These are phyloP conservation scores for Coniochaeta sp. DNA, from an alignment of 2,329 filamentous ascomycete species.

Conservation along the genomic window DNA sequence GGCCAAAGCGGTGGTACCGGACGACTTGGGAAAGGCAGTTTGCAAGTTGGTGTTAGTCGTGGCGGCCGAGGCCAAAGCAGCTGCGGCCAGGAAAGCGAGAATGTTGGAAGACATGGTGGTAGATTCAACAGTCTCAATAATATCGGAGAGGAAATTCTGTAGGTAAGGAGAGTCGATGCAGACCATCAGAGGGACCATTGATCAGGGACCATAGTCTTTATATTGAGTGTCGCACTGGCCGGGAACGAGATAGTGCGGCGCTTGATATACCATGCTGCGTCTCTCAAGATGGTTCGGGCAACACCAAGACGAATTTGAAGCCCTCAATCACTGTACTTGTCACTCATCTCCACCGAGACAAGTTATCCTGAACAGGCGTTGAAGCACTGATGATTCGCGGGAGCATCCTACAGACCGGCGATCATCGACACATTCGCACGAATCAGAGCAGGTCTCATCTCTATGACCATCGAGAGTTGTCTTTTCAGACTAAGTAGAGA, in stretches of 20 bases:
- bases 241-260: too few relatives aligned
- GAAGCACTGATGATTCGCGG: background rate
- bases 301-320: background rate
- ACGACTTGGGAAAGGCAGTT: slow-evolving; percentile 26
- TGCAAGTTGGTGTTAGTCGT: slow-evolving; percentile 18
- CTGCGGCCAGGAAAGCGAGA: slow-evolving; percentile 8
- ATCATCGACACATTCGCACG: background rate
- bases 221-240: too few relatives aligned
- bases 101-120: slow-evolving; percentile 6
- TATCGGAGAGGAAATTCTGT: too few relatives aligned
- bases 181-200: too few relatives aligned
- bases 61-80: slow-evolving; percentile 9
- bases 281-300: background rate
- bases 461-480: background rate
- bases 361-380: background rate
- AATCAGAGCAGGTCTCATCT: background rate
- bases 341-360: background rate
- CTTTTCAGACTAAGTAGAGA: too few relatives aligned
- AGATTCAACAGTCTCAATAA: background rate
- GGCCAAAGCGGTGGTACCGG: slow-evolving; percentile 29
- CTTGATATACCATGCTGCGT: too few relatives aligned
- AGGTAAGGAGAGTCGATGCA: too few relatives aligned
- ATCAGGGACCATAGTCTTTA: too few relatives aligned
- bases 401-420: background rate
- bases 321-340: background rate